Base-by-base conservation (phyloP, 106 monocot genomes). In the Apostasia shenzhenica region DNA sequence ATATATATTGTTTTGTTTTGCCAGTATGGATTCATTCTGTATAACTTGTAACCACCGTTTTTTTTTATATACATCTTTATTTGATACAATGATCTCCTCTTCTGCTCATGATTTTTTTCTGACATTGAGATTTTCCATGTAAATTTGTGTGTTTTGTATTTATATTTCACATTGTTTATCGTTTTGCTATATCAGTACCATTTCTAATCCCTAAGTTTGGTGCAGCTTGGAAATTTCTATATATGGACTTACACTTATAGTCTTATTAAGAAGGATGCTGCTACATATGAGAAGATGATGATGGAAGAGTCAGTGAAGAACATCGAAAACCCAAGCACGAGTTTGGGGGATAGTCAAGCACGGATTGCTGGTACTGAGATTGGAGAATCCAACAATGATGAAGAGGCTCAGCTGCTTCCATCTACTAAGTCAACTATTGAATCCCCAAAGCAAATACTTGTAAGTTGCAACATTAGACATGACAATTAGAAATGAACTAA, bases 201-300 rank as follows among this genome's bases (percentile, higher is more conserved):
- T 39, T 62, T 67, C 54, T 9, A 4, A 40, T 12, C 3, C 37
- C 58, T 7, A 26, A 11, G 61, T 3, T 46, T 63, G 13, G 61
- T 83, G 73, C 77, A 90, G 90, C 73, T 90, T 47, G 86, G 90
- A 40, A 78, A 78, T 50, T 74, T 90, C 70, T 82, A 63, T 70
- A 81, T 90, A 74, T 90, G 90, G 90, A 83, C 90, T 1, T 61
- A 83, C 26, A 73, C 86, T 37, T 86, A 74, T 55, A 68, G 86
- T 76, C 73, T 86, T 6, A 83, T 90, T 47, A 80, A 59, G 57
- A 77, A 65, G 39, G 63, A 45, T 44, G 73, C 63, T 1, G 41
- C 61, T 7, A 73, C 14, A 45, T 41, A 45, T 9, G 55, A 54
- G 52, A 38, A 45, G 55, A 60, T 14, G 41, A 54, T 45, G 41